These are phyloP conservation scores for Trichosporon asahii DNA, from an alignment of 1,284 basidiomycete genomes.

Conservation along the genomic window DNA sequence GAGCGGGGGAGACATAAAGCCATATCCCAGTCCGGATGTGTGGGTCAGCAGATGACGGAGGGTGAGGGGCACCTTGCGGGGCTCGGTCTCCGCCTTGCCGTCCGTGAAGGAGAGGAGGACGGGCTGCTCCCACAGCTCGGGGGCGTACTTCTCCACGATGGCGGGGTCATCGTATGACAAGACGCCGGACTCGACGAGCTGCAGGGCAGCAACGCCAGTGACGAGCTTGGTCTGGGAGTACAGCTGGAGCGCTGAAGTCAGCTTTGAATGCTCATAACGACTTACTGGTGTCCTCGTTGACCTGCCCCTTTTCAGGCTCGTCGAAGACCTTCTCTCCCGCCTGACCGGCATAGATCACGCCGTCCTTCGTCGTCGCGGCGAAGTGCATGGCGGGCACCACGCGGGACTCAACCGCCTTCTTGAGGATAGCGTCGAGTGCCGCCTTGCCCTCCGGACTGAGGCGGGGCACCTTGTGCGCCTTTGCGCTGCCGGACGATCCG, in stretches of 20 bases:
- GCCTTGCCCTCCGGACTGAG: constrained; percentile 24
- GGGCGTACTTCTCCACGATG: constrained; percentile 28
- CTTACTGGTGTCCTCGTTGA: constrained; percentile 40
- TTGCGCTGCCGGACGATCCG: not conserved
- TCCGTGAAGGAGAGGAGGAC: constrained; percentile 23
- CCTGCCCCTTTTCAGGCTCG: constrained; percentile 28
- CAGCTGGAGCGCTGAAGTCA: constrained; percentile 25
- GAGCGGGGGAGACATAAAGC: not conserved
- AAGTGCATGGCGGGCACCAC: constrained; percentile 34
- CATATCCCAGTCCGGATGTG: constrained; percentile 24
- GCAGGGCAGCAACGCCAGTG: constrained; percentile 42
- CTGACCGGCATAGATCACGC: constrained; percentile 34
- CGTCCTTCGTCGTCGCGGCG: constrained; percentile 37
- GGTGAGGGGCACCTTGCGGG: constrained; percentile 34
- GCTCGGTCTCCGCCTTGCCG: constrained; percentile 26
- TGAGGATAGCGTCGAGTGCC: constrained; percentile 30
- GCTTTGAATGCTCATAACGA: not conserved
- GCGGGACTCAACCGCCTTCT: constrained; percentile 19
- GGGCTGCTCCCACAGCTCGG: constrained; percentile 33
- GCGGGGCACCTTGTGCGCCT: constrained; percentile 9
- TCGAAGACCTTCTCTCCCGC: constrained; percentile 36
- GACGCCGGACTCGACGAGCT: constrained; percentile 41
- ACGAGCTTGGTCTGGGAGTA: constrained; percentile 43
- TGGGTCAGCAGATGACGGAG: constrained; percentile 41
- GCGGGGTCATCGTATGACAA: constrained; percentile 34